Base-by-base conservation (phyloP, 495 filamentous ascomycete genomes). In the Tuber borchii region DNA sequence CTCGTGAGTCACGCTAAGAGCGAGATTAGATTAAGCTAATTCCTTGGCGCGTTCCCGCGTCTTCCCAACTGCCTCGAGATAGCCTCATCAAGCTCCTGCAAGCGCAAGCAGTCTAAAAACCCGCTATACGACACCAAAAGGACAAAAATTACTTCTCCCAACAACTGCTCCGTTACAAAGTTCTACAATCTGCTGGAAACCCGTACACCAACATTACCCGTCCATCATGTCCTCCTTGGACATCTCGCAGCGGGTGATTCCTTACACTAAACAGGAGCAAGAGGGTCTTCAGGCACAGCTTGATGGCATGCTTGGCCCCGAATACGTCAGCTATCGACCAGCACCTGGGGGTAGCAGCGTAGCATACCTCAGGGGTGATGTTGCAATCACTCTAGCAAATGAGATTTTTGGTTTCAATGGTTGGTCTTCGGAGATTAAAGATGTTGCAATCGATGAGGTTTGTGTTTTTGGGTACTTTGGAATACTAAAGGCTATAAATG, bases 361-460 rank as follows among this genome's bases (percentile, higher is more conserved):
- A 26, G 92, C 95, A 81, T 98, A 99, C 85, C 87, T 99, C 43
- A 89, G 92, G 17, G 93, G 92, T 9, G 93, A 98, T 79, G 98
- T 98, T 85, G 92, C 90, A 83, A 98, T 99, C 79, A 92, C 91
- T 72, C 90, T 99, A 48, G 95, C 95, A 46, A 99, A 99, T 81
- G 93, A 99, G 80, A 92, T 98, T 6, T 97, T 99, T 85, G 95
- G 95, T 14, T 99, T 99, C 86, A 97, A 98, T 84, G 95, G 95
- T 69, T 99, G 95, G 95, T 96, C 93, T 19, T 95, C 92, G 73
- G 88, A 90, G 69, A 96, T 99, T 71, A 91, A 92, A 82, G 91
- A 93, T 78, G 90, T 97, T 26, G 90, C 94, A 81, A 91, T 97
- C 71, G 95, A 99, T 83, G 98, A 93, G 84, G 93, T 96, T 77